phyloP scores from a whole-genome alignment of 192 early-diverging fungal genomes.

The Allomyces macrogynus region DNA sequence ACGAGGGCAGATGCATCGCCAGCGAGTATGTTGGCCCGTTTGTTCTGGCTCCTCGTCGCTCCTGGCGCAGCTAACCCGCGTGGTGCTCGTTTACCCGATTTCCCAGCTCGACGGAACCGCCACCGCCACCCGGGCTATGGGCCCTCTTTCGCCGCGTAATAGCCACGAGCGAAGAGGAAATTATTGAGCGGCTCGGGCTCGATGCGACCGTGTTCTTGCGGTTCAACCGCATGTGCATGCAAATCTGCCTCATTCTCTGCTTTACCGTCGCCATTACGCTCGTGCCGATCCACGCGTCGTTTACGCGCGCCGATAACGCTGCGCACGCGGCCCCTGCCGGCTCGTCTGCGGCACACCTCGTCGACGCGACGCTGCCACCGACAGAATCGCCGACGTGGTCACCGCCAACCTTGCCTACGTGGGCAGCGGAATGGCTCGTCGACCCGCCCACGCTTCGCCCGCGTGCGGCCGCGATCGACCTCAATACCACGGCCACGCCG shows the following conservation, averaged over 20 bases:
- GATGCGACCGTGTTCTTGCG: conserved; percentile 41
- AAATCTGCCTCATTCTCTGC: conserved; percentile 21
- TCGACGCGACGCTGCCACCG: conserved; percentile 12
- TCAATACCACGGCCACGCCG: background rate
- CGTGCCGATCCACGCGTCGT: conserved; percentile 25
- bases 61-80: too few species aligned
- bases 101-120: too few species aligned
- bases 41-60: too few species aligned
- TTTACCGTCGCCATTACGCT: conserved; percentile 21
- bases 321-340: background rate
- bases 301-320: background rate
- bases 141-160: too few species aligned
- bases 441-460: background rate
- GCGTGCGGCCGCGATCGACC: background rate
- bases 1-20: background rate
- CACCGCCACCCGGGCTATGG: too few species aligned
- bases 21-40: background rate
- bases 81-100: too few species aligned
- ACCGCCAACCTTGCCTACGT: conserved; percentile 20
- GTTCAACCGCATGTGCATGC: conserved; percentile 34
- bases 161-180: too few species aligned
- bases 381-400: background rate
- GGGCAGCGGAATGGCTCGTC: background rate
- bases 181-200: conserved; percentile 14
- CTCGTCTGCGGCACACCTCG: conserved; percentile 6